These are phyloP conservation scores for Noccaea caerulescens DNA, from an alignment of 345 rosid species.

Conservation along the genomic window DNA sequence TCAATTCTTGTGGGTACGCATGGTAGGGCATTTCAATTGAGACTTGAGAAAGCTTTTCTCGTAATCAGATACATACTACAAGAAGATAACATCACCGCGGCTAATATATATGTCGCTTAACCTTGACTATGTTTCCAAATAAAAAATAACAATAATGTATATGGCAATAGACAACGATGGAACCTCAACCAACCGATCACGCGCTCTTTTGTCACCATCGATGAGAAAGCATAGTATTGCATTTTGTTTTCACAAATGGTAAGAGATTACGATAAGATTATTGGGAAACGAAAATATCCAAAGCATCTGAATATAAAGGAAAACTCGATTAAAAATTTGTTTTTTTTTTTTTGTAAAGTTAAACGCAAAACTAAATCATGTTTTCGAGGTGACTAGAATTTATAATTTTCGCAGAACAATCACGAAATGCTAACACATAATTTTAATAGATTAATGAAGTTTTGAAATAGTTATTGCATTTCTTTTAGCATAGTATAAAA, in stretches of 20 bases:
- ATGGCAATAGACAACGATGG: neutral
- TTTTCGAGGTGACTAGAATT: neutral
- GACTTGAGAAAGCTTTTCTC: slow-evolving; percentile 28
- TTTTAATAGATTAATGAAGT: too few relatives aligned
- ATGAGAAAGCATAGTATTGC: neutral
- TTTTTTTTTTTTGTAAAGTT: neutral
- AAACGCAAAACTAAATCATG: neutral
- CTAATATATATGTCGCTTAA: slow-evolving; percentile 16
- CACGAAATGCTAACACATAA: too few relatives aligned
- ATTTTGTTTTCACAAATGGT: neutral
- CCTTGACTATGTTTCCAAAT: slow-evolving; percentile 26
- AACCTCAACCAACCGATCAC: slow-evolving; percentile 12
- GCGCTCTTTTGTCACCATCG: slow-evolving; percentile 24
- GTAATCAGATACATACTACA: slow-evolving; percentile 14
- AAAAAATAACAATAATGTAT: neutral
- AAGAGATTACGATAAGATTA: neutral
- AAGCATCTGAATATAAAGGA: slow-evolving; percentile 1
- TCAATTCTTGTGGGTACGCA: slow-evolving; percentile 23
- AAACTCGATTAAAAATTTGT: neutral
- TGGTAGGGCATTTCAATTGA: slow-evolving; percentile 27
- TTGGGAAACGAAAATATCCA: neutral
- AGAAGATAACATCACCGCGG: slow-evolving; percentile 9
- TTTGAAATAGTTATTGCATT: too few relatives aligned
- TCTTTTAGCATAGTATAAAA: too few relatives aligned
- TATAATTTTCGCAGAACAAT: too few relatives aligned